Base-by-base conservation (phyloP, 2,329 filamentous ascomycete genomes). In the Talaromyces albobiverticillius region DNA sequence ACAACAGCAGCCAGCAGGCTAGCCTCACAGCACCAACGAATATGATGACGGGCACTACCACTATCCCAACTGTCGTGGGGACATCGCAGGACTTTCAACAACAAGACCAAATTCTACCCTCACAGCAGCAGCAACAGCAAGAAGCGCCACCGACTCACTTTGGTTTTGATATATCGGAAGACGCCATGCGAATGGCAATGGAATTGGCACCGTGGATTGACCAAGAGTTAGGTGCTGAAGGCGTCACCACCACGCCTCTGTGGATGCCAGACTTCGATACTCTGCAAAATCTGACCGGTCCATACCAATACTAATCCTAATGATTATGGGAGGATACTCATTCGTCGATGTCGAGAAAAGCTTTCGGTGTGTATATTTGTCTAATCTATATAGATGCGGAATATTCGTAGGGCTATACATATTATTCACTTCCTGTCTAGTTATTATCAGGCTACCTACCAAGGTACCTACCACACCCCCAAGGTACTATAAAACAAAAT, bases 191-290 rank as follows among this genome's bases (percentile, higher is more conserved):
- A 8, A 71, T 73, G 68, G 70, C 68, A 3, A 55, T 72, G 51
- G 66, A 72, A 41, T 63, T 72, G 43, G 70, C 70, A 2, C 70
- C 70, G 22, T 73, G 69, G 70, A 72, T 73, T 46, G 70, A 73
- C 48, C 65, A 71, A 48, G 64, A 68, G 62, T 61, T 55, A 62
- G 52, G 38, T 29, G 47, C 36, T 36, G 53, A 55, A 41, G 53
- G 53, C 8, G 47, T 25, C 13, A 51, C 31, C 13, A 55, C 47
- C 4, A 51, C 47, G 8, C 70, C 67, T 1, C 59, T 73, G 18
- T 73, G 70, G 70, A 71, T 73, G 64, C 70, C 70, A 51, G 41
- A 77, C 58, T 63, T 76, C 60, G 61, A 72, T 59, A 67, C 65
- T 11, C 56, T 69, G 53, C 63, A 71, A 56, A 64, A 61, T 57